Evolutionary conservation across 2,329 filamentous ascomycete genomes (phyloP).

Genomic region (Fusarium fracticaudum): DNA sequence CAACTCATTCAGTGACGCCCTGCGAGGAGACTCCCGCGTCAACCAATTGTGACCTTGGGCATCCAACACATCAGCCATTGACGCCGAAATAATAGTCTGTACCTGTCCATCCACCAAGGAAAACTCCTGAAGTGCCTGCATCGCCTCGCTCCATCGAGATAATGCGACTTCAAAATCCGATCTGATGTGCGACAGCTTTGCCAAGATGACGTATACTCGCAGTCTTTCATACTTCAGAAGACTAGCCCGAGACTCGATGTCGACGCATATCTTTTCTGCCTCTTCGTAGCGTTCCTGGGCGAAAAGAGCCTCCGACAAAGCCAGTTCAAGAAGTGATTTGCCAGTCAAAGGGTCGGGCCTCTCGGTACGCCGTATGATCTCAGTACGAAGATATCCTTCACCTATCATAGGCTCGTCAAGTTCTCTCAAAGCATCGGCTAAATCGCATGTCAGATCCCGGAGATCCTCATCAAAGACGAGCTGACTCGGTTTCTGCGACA

Average conservation of each 20-base stretch:
- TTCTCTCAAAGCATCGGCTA: constrained; percentile 35
- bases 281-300: constrained; percentile 29
- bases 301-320: constrained; percentile 34
- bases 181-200: constrained; percentile 30
- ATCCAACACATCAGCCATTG: constrained; percentile 32
- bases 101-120: constrained; percentile 30
- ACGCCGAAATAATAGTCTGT: constrained; percentile 29
- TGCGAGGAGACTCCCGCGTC: constrained; percentile 31
- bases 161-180: constrained; percentile 28
- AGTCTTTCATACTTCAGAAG: constrained; percentile 36
- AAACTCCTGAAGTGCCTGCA: constrained; percentile 35
- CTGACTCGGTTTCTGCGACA: constrained; percentile 2
- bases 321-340: constrained; percentile 31
- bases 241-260: constrained; percentile 16
- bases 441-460: constrained; percentile 34
- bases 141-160: constrained; percentile 34
- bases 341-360: constrained; percentile 18
- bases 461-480: constrained; percentile 35
- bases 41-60: constrained; percentile 35
- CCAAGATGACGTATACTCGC: constrained; percentile 29
- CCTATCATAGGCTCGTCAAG: constrained; percentile 25
- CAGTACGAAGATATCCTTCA: constrained; percentile 24
- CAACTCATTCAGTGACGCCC: constrained; percentile 27
- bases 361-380: constrained; percentile 21
- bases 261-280: constrained; percentile 25